Evolutionary conservation across 1,284 basidiomycete genomes (phyloP), one percentile per base, ranked within the genome.

Genomic region (Trametes sp.): DNA sequence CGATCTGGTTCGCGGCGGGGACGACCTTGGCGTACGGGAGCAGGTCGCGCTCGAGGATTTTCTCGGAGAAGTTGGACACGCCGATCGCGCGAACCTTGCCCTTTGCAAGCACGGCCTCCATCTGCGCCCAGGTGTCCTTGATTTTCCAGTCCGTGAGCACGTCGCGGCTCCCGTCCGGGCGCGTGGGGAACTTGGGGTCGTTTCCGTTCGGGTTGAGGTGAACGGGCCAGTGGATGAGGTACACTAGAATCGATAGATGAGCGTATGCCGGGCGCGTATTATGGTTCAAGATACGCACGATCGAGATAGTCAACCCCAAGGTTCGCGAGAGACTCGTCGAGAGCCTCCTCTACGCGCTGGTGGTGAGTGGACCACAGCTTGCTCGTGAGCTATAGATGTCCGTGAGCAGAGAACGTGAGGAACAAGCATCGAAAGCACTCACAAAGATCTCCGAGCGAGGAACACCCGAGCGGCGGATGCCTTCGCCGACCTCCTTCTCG

Each of bases 171-270:
- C 92, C 92, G 76, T 90, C 85, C 0, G 86, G 83, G 56, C 83
- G 87, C 21, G 80, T 84, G 11, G 90, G 92, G 77, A 93, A 84
- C 49, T 84, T 74, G 13, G 84, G 86, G 75, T 93, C 85, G 74
- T 90, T 92, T 16, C 90, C 93, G 41, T 88, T 85, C 8, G 87
- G 85, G 73, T 91, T 90, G 68, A 94, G 75, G 26, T 89, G 81
- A 38, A 95, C 80, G 1, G 94, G 94, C 93, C 94, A 95, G 77
- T 95, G 93, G 51, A 95, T 78, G 51, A 94, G 84, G 73, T 90
- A 89, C 57, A 92, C 89, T 89, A 14, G 10, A 24, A 42, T 23
- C 16, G 14, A 41, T 6, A 16, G 31, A 29, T 46, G 4, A 21
- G 46, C 10, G 9, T 1, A 7, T 19, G 38, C 31, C 9, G 33